Evolutionary conservation across 352 stramenopile genomes (phyloP).

Genomic region (Phytopythium aichiense): DNA sequence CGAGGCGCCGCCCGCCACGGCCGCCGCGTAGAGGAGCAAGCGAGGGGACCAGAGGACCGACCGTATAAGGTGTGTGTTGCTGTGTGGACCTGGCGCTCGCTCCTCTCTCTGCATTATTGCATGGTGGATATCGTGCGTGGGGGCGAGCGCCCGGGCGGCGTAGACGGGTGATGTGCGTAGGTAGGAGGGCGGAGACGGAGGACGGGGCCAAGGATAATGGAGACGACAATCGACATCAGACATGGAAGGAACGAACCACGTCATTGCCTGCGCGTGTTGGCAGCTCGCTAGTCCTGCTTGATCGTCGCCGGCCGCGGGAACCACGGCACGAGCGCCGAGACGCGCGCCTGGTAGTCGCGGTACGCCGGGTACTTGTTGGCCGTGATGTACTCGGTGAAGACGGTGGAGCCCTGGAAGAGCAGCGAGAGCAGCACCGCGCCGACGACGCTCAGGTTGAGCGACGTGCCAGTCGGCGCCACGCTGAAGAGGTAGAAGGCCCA

Average conservation of each 20-base stretch:
- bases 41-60: neutral
- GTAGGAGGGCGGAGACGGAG: neutral
- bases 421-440: slow-evolving; percentile 80
- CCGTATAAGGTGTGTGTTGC: slow-evolving; percentile 1
- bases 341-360: slow-evolving; percentile 75
- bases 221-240: neutral
- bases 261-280: neutral
- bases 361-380: slow-evolving; percentile 88
- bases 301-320: neutral
- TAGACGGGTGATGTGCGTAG: slow-evolving; percentile 1
- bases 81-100: neutral
- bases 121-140: neutral
- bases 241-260: neutral
- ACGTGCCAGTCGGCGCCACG: slow-evolving; percentile 41
- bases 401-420: slow-evolving; percentile 88
- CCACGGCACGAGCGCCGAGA: slow-evolving; percentile 51
- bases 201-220: neutral
- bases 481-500: slow-evolving; percentile 90
- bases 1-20: slow-evolving; percentile 6
- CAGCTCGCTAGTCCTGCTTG: neutral
- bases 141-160: neutral
- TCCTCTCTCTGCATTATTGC: neutral
- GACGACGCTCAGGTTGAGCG: slow-evolving; percentile 70
- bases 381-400: slow-evolving; percentile 90
- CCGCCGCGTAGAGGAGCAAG: slow-evolving; percentile 2